Percentiles rank a stretch among this genome's conserved stretches.
Evolutionary conservation across 495 filamentous ascomycete genomes (phyloP).

Genomic region (Lasiosphaeria hispida): DNA sequence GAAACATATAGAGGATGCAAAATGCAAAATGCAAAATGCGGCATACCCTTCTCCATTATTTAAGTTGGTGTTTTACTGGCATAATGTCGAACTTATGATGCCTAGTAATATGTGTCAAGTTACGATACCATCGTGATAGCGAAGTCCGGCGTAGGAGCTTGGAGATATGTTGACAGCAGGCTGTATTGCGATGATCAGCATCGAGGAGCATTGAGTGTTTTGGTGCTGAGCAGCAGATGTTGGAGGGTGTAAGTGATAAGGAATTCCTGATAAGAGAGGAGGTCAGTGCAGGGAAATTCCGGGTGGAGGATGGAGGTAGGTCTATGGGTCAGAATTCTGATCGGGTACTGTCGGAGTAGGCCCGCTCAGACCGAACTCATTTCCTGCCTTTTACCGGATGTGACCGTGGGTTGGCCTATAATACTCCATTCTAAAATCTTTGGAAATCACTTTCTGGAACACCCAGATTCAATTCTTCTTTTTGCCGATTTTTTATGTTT

Average conservation of each 20-base stretch:
- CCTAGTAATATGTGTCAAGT: too few relatives aligned
- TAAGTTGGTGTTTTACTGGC: too few relatives aligned
- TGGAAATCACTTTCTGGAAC: constrained; percentile 33
- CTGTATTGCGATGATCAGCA: too few relatives aligned
- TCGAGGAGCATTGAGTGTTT: background rate
- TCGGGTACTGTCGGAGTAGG: constrained; percentile 22
- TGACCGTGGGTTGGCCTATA: constrained; percentile 40
- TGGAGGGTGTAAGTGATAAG: background rate
- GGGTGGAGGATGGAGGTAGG: background rate
- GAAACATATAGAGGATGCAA: too few relatives aligned
- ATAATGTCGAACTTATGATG: too few relatives aligned
- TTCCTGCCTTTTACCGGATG: constrained; percentile 43
- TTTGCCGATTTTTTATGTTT: constrained; percentile 19
- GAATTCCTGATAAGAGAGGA: too few relatives aligned
- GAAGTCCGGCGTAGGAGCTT: too few relatives aligned
- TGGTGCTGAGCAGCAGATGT: background rate
- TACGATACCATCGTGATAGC: too few relatives aligned
- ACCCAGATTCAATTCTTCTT: constrained; percentile 35
- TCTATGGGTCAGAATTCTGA: constrained; percentile 16
- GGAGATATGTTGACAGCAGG: too few relatives aligned
- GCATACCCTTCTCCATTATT: too few relatives aligned
- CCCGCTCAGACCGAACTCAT: constrained; percentile 40
- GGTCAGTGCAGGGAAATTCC: background rate
- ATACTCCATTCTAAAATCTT: constrained; percentile 38
- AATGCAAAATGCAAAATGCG: too few relatives aligned